Base-by-base conservation (phyloP, 805 yeast species). In the Lipomyces chichibuensis region DNA sequence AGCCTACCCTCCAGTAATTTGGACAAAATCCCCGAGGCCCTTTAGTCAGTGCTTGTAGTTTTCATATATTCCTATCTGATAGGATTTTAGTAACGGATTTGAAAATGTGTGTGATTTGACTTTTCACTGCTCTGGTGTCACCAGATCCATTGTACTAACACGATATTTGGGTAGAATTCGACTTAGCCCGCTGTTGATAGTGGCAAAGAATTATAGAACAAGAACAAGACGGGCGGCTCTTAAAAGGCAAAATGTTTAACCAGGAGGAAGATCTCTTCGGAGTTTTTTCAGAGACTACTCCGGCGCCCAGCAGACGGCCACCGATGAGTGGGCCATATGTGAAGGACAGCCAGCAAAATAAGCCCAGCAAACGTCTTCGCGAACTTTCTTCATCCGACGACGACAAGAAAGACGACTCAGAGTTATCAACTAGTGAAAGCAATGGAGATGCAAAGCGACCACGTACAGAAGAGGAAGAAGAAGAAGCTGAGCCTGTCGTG, bases 401-500 rank as follows among this genome's bases (percentile, higher is more conserved):
- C 4, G 68, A 60, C 11, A 63, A 43, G 8, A 62, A 43, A 0
- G 69, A 62, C 73, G 62, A 29, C 39, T 37, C 55, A 49, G 59
- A 51, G 49, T 13, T 32, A 25, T 35, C 49, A 2, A 51, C 60
- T n/a, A 33, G 35, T 11, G 59, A 32, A 3, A 39, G 53, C 17
- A 9, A 33, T 33, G 64, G 56, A 25, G 64, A 65, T 6, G 9
- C 32, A 17, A 56, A 57, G 54, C 54, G 55, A 35, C 51, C 20
- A 9, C 35, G 23, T 32, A 27, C 55, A 14, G 60, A 29, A 23
- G 62, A 56, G 6, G 57, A 57, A 53, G 54, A 39, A 17, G 59
- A 23, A 14, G 58, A 66, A 9, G n/a, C n/a, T n/a, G 66, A 57
- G 33, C 92, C 97, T 0, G 87, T 91, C 51, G 96, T 92, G 29